A percentile compares a stretch with the other conserved stretches of the same genome.
phyloP scores from a whole-genome alignment of 2,329 filamentous ascomycete species.

The Tolypocladium tropicale region DNA sequence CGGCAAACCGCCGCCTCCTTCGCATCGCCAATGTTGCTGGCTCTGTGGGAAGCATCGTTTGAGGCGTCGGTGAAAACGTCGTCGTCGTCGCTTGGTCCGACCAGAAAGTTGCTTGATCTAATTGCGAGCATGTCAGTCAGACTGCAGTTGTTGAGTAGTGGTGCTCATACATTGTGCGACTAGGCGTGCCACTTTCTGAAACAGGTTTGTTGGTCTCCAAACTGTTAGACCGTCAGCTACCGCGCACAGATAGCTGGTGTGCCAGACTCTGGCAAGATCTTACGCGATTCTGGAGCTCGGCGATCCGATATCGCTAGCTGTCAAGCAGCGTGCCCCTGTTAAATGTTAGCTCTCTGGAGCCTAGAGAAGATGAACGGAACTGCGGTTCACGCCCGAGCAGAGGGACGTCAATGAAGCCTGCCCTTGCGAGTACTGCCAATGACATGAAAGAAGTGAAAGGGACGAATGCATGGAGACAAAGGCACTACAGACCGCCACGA shows the following conservation, averaged over 20 bases:
- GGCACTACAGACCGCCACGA: background rate
- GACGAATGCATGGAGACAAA: background rate
- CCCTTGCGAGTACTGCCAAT: background rate
- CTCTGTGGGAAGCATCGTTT: background rate
- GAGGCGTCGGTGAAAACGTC: constrained; percentile 9
- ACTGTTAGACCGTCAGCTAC: background rate
- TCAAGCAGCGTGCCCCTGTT: background rate
- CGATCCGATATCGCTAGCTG: background rate
- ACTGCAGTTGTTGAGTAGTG: background rate
- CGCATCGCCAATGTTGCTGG: background rate
- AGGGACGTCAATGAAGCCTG: background rate
- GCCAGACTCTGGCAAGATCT: background rate
- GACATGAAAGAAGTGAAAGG: background rate
- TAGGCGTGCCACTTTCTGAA: constrained; percentile 4
- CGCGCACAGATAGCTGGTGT: background rate
- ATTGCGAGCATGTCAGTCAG: background rate
- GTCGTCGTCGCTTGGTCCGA: constrained; percentile 8
- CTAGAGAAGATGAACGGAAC: background rate
- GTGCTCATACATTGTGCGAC: constrained; percentile 2
- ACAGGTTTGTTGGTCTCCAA: constrained; percentile 1
- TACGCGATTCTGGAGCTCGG: background rate
- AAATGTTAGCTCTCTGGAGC: background rate
- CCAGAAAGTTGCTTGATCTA: constrained; percentile 5
- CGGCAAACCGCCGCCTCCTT: constrained; percentile 2
- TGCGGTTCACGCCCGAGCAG: background rate